Evolutionary conservation across 2,329 filamentous ascomycete genomes (phyloP), one percentile per base, ranked within the genome.

Genomic region (Furcasterigmium sp.): DNA sequence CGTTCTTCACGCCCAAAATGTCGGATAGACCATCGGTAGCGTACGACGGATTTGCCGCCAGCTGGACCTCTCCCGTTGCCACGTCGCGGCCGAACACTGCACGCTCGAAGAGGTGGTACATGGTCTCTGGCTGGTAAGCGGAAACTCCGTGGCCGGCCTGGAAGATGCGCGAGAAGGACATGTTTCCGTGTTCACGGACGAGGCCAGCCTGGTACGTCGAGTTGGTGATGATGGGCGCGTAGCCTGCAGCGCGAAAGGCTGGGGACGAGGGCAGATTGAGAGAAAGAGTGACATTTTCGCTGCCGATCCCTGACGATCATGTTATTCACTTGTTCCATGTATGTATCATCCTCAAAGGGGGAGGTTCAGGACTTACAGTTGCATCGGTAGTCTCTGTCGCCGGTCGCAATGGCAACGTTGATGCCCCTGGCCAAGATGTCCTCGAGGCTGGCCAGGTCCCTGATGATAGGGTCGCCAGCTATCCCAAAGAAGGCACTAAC

Each of bases 181-280:
- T 68, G 46, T 84, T 85, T 3, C 82, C 83, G 48, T 75, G 80
- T 56, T 87, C 82, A 2, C 83, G 70, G 0, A 84, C 82, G 37
- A 76, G 72, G 9, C 84, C 84, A 19, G 73, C 82, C 57, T 75
- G 73, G 58, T 78, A 79, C 5, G 70, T 64, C 3, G 64, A 67
- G 51, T 83, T 80, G 8, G 80, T 75, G 14, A 75, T 64, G 42
- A 90, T 73, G 5, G 79, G 72, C 0, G 76, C 72, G 55, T 88
- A 89, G 1, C 83, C 84, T 1, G 84, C 78, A 0, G 63, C 54
- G 2, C 68, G 66, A 59, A 88, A 88, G 15, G 58, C 55, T 2
- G 73, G 70, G 54, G 85, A 86, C 2, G 80, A 80, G 1, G 81
- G 75, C 2, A 67, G 58, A 3, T 71, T 65, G 57, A 87, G 87